Conservation (phyloP, 2,329 filamentous ascomycete species). For the Ilyonectria mors-panacis region DNA sequence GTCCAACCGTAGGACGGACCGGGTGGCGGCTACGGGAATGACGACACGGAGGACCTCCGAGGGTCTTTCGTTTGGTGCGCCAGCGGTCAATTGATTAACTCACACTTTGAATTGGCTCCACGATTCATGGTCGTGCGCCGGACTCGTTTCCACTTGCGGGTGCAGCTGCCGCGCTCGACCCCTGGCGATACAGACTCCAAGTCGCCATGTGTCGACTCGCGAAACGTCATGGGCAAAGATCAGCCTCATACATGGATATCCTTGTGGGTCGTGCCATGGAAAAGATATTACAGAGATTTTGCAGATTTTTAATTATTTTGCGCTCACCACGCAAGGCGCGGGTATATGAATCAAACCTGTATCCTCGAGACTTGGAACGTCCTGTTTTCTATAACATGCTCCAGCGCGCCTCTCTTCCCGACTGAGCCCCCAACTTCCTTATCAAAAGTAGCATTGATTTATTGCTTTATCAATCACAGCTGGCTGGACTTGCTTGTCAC, state of each 20-base stretch:
- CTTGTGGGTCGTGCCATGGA: slow-evolving; percentile 30
- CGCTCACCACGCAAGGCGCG: neutral
- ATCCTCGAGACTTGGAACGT: neutral
- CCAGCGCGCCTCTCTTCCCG: too few relatives aligned
- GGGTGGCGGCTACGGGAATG: slow-evolving; percentile 43
- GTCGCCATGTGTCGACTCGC: slow-evolving; percentile 13
- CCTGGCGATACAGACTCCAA: slow-evolving; percentile 1
- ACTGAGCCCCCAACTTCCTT: neutral
- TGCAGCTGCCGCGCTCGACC: slow-evolving; percentile 1
- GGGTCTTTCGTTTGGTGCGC: neutral
- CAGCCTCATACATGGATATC: slow-evolving; percentile 37
- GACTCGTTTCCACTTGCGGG: neutral
- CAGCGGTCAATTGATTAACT: neutral
- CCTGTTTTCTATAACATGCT: neutral
- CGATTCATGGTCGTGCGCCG: slow-evolving; percentile 3
- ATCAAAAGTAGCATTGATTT: neutral
- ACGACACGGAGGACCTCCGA: slow-evolving; percentile 35
- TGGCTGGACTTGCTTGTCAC: slow-evolving; percentile 24
- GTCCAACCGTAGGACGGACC: slow-evolving; percentile 14
- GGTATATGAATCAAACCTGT: slow-evolving; percentile 31
- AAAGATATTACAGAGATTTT: slow-evolving; percentile 22
- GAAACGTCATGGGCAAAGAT: slow-evolving; percentile 35
- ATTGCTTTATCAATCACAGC: slow-evolving; percentile 32
- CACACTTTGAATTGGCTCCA: neutral
- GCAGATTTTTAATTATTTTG: neutral